These are phyloP conservation scores for Earliella scabrosa DNA, from an alignment of 1,284 basidiomycete genomes.

Conservation along the genomic window DNA sequence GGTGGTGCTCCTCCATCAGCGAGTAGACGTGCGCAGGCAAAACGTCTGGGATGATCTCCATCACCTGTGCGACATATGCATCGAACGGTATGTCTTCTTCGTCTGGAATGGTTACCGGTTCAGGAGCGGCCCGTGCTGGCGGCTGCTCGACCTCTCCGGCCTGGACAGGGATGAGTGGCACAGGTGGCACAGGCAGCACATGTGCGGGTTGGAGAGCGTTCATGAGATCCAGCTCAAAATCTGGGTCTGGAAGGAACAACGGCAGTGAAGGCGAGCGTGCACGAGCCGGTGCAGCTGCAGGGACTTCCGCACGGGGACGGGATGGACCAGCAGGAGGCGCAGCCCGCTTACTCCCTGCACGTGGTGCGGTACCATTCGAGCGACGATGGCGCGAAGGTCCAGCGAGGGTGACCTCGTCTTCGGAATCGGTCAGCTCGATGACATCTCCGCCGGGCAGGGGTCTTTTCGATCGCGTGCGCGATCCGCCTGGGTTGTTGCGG, in stretches of 20 bases:
- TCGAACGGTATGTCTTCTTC: conserved; percentile 16
- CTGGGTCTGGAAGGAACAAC: conserved; percentile 14
- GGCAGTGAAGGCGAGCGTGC: conserved; percentile 4
- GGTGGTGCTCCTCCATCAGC: conserved; percentile 47
- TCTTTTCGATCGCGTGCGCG: neutral
- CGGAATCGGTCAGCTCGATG: conserved; percentile 29
- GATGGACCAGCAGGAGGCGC: conserved; percentile 11
- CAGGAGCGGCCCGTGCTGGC: neutral
- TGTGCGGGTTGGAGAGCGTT: no score
- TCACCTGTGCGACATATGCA: conserved; percentile 48
- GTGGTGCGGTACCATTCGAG: neutral
- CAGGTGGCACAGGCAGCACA: no score
- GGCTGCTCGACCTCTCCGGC: no score
- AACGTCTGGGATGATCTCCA: conserved; percentile 74
- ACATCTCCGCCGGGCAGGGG: conserved; percentile 10
- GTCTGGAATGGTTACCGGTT: neutral
- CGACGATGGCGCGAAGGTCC: conserved; percentile 5
- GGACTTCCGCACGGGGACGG: neutral
- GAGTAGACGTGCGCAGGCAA: conserved; percentile 51
- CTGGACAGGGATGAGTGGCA: no score
- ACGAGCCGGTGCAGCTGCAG: neutral
- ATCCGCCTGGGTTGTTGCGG: neutral
- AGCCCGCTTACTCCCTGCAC: neutral
- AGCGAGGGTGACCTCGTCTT: conserved; percentile 5
- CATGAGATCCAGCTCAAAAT: no score